A percentile compares a stretch with the other conserved stretches of the same genome.
Conservation (phyloP, 768 basidiomycete species). For the Lentinula sp. region DNA sequence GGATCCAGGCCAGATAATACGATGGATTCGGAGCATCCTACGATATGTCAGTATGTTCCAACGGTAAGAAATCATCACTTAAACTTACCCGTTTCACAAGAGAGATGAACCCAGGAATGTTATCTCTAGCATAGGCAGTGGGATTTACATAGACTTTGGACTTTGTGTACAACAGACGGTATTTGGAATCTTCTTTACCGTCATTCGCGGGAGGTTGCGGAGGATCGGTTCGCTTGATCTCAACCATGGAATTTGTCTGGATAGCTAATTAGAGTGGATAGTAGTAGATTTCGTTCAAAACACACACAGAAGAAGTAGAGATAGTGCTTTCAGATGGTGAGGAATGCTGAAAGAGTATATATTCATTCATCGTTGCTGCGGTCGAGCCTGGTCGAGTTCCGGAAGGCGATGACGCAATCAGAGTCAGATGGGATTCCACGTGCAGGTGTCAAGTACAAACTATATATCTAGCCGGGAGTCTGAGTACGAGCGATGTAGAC, state of each 20-base stretch:
- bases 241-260: conserved; percentile 64
- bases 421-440: background rate
- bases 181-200: conserved; percentile 48
- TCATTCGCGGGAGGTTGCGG: conserved; percentile 10
- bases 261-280: conserved; percentile 4
- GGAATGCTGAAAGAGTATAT: conserved; percentile 8
- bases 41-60: conserved; percentile 6
- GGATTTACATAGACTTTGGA: conserved; percentile 96
- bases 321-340: conserved; percentile 40
- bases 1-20: conserved; percentile 90
- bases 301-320: conserved; percentile 44
- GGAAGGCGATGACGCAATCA: background rate
- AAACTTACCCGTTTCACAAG: conserved; percentile 78
- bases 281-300: conserved; percentile 10
- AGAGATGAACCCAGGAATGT: conserved; percentile 89
- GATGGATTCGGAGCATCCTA: conserved; percentile 73
- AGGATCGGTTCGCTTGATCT: conserved; percentile 49
- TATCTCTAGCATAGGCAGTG: conserved; percentile 85
- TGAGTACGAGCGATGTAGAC: too few relatives aligned
- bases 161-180: conserved; percentile 81
- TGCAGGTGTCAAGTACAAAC: background rate
- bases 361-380: conserved; percentile 2
- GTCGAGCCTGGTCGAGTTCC: background rate
- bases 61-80: background rate
- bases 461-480: too few relatives aligned